Evolutionary conservation across 306 rosid species (phyloP).

Genomic region (Corylus americana): DNA sequence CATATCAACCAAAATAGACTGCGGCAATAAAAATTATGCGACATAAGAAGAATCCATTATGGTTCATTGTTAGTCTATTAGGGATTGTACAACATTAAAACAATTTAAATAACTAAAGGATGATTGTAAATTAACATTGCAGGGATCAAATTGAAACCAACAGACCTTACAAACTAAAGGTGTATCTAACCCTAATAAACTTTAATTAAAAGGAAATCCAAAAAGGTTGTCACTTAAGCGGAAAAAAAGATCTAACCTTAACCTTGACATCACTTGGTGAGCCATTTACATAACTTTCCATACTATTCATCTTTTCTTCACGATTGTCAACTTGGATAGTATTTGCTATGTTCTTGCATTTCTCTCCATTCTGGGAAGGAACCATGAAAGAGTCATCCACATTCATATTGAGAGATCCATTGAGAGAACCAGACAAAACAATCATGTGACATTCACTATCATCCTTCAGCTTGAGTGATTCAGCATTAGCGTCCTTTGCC

Average conservation of each 20-base stretch:
- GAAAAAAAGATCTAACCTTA: slow-evolving; percentile 40
- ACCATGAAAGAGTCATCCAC: slow-evolving; percentile 27
- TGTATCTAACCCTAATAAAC: not conserved
- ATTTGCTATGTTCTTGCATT: slow-evolving; percentile 21
- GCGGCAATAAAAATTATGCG: not conserved
- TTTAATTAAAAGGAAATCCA: slow-evolving; percentile 6
- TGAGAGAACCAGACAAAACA: slow-evolving; percentile 16
- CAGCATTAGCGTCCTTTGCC: slow-evolving; percentile 17
- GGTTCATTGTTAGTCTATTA: not conserved
- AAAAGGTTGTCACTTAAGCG: slow-evolving; percentile 18
- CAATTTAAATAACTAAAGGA: not conserved
- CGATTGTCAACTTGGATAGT: slow-evolving; percentile 31
- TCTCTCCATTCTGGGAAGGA: slow-evolving; percentile 31
- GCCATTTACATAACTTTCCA: slow-evolving; percentile 34
- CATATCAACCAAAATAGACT: not conserved
- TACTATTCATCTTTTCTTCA: slow-evolving; percentile 23
- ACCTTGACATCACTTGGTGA: slow-evolving; percentile 37
- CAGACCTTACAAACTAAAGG: not conserved
- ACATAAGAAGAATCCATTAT: not conserved
- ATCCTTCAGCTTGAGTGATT: slow-evolving; percentile 33
- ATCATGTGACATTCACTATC: slow-evolving; percentile 14
- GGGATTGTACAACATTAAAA: not conserved
- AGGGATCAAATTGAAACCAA: not conserved
- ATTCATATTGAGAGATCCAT: slow-evolving; percentile 27
- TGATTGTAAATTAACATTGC: not conserved